Conservation (phyloP, 2,329 filamentous ascomycete genomes). For the Aquanectria penicillioides region DNA sequence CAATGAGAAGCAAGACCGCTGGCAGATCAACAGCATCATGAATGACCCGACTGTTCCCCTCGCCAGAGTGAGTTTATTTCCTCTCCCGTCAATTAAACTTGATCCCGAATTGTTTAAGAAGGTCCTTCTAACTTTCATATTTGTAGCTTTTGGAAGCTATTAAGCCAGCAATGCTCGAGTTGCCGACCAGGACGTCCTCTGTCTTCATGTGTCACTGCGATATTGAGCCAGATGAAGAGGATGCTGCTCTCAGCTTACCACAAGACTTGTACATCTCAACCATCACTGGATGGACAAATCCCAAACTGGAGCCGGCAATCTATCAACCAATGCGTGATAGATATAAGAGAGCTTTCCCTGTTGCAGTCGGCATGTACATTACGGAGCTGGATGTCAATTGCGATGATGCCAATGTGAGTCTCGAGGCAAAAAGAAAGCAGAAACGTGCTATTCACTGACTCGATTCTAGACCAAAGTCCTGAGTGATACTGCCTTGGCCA, state of each 20-base stretch:
- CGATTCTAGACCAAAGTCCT: conserved; percentile 12
- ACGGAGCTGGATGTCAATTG: conserved; percentile 14
- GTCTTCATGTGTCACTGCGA: conserved; percentile 20
- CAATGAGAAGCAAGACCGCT: conserved; percentile 16
- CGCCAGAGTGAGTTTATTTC: conserved; percentile 1
- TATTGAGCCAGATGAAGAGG: conserved; percentile 16
- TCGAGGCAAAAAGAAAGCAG: not conserved
- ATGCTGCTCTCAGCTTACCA: conserved; percentile 14
- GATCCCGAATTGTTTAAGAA: not conserved
- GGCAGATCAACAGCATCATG: conserved; percentile 25
- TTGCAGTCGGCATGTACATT: conserved; percentile 17
- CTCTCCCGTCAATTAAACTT: not conserved
- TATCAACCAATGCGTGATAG: conserved; percentile 19
- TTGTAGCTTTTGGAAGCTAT: conserved; percentile 11
- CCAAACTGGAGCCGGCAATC: conserved; percentile 18
- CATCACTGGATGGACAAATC: conserved; percentile 21
- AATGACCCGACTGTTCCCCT: conserved; percentile 21
- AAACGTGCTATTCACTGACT: not conserved
- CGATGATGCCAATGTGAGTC: conserved; percentile 15
- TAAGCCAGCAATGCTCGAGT: conserved; percentile 15
- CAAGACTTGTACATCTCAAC: conserved; percentile 22
- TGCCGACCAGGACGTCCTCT: conserved; percentile 18
- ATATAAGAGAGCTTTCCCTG: conserved; percentile 16
- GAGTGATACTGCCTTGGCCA: conserved; percentile 18
- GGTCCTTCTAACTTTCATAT: not conserved